Evolutionary conservation across 768 basidiomycete genomes (phyloP).

Genomic region (Arthromyces matolae): DNA sequence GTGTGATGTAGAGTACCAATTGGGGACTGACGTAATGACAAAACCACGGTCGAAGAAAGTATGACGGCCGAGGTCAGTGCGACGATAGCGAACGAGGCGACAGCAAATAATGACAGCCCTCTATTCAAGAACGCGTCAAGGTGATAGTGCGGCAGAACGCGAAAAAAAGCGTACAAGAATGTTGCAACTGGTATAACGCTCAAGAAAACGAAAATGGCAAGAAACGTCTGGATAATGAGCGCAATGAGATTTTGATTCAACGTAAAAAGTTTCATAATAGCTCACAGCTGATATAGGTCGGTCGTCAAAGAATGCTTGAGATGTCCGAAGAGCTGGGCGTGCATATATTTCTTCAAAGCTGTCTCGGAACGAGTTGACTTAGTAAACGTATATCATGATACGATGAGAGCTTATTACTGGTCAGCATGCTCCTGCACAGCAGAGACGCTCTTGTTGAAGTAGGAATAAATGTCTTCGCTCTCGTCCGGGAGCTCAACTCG

Average conservation of each 20-base stretch:
- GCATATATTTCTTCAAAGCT: slow-evolving; percentile 45
- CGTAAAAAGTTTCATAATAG: not conserved
- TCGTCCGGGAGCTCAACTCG: slow-evolving; percentile 7
- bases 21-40: slow-evolving; percentile 27
- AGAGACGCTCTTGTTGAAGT: slow-evolving; percentile 34
- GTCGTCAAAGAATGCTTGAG: slow-evolving; percentile 30
- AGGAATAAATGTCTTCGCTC: slow-evolving; percentile 26
- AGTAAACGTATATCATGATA: not conserved
- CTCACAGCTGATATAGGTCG: slow-evolving; percentile 32
- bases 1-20: not conserved
- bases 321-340: slow-evolving; percentile 33
- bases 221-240: slow-evolving; percentile 32
- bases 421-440: slow-evolving; percentile 34
- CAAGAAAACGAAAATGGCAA: slow-evolving; percentile 35
- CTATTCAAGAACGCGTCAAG: slow-evolving; percentile 5
- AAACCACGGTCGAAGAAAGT: slow-evolving; percentile 26
- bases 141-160: not conserved
- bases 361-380: no score
- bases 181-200: slow-evolving; percentile 30
- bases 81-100: slow-evolving; percentile 30
- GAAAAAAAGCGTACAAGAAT: slow-evolving; percentile 36
- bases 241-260: not conserved
- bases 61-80: slow-evolving; percentile 32
- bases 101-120: slow-evolving; percentile 29
- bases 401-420: slow-evolving; percentile 19